Evolutionary conservation across 176 grass and related monocot species (phyloP).

Genomic region (sorghum (Sorghum bicolor)): DNA sequence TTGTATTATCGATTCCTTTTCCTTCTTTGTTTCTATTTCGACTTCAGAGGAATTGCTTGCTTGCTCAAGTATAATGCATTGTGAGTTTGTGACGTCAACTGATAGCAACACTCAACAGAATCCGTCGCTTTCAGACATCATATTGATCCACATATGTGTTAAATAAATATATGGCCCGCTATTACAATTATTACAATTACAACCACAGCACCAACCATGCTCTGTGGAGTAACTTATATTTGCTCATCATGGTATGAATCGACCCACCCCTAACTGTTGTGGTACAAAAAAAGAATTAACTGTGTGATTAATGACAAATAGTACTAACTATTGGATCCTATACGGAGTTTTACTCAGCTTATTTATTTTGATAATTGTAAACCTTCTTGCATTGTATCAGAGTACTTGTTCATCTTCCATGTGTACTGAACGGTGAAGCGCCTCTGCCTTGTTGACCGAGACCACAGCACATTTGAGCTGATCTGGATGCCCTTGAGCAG

Average conservation of each 20-base stretch:
- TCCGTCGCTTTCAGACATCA: background rate
- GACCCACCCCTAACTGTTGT: background rate
- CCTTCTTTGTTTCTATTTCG: background rate
- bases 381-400: background rate
- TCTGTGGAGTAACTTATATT: slow-evolving; percentile 25
- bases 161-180: slow-evolving; percentile 28
- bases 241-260: slow-evolving; percentile 25
- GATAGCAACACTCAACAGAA: slow-evolving; percentile 14
- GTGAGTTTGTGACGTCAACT: background rate
- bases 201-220: slow-evolving; percentile 12
- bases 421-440: background rate
- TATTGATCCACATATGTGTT: slow-evolving; percentile 10
- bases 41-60: background rate
- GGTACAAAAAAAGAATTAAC: slow-evolving; percentile 41
- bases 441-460: background rate
- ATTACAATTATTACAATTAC: background rate
- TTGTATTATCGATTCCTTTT: background rate
- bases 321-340: slow-evolving; percentile 25
- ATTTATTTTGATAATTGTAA: slow-evolving; percentile 36
- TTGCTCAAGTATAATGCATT: background rate
- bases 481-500: background rate
- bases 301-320: slow-evolving; percentile 2
- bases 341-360: slow-evolving; percentile 4
- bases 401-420: background rate
- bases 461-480: background rate